These are phyloP conservation scores for Nemania diffusa DNA, from an alignment of 2,329 filamentous ascomycete genomes.

Conservation along the genomic window DNA sequence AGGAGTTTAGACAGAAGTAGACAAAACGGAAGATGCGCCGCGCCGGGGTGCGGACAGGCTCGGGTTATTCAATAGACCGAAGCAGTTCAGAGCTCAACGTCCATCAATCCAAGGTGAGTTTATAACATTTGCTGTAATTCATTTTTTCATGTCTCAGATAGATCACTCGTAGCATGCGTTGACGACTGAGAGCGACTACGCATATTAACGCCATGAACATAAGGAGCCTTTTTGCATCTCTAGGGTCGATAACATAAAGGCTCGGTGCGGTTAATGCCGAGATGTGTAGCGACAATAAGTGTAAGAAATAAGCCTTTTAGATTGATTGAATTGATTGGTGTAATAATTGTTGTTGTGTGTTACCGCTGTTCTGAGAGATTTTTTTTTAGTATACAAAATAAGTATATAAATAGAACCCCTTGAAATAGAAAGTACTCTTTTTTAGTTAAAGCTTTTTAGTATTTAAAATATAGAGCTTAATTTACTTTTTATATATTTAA, in stretches of 20 bases:
- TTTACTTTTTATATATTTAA: too few relatives aligned
- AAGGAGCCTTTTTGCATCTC: too few relatives aligned
- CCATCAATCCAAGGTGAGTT: background rate
- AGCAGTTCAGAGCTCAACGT: background rate
- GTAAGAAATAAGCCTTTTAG: too few relatives aligned
- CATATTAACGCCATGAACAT: background rate
- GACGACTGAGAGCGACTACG: background rate
- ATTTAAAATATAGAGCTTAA: too few relatives aligned
- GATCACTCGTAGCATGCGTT: background rate
- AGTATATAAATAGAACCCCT: too few relatives aligned
- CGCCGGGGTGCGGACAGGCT: background rate
- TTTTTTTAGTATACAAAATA: too few relatives aligned
- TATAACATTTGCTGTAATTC: background rate
- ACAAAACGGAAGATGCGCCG: slow-evolving; percentile 14
- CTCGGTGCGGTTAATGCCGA: background rate
- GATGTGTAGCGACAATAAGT: background rate
- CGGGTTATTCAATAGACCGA: background rate
- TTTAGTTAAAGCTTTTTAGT: too few relatives aligned
- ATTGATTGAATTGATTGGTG: too few relatives aligned
- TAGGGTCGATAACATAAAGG: background rate
- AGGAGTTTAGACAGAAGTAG: slow-evolving; percentile 5
- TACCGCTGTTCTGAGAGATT: too few relatives aligned
- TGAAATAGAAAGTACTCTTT: too few relatives aligned
- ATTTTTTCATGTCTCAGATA: background rate
- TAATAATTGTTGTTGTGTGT: too few relatives aligned